These are phyloP conservation scores for Penicillium sp. DNA, from an alignment of 2,329 filamentous ascomycete genomes.

Conservation along the genomic window DNA sequence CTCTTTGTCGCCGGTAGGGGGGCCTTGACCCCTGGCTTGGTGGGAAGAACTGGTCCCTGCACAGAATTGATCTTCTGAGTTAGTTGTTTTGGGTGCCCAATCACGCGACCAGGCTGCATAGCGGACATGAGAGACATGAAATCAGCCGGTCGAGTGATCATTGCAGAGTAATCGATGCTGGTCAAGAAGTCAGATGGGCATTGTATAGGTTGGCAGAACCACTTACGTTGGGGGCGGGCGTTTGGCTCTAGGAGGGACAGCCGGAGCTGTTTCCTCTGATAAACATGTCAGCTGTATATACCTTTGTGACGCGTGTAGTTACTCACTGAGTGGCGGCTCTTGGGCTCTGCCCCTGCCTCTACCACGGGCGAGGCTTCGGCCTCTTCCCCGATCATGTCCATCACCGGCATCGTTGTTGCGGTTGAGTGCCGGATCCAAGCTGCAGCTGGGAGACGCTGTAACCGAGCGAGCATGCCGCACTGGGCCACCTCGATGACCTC, in stretches of 20 bases:
- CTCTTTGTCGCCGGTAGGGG: neutral
- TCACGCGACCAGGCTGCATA: neutral
- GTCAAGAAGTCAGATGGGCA: neutral
- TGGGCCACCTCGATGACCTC: neutral
- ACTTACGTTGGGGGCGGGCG: neutral
- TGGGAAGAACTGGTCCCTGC: neutral
- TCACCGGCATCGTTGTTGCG: neutral
- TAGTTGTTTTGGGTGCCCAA: neutral
- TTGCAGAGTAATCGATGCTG: neutral
- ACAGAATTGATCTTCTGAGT: neutral
- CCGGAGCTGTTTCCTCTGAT: neutral
- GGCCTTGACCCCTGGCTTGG: neutral
- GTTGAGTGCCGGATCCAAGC: constrained; percentile 1
- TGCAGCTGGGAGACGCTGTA: neutral
- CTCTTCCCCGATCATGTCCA: neutral
- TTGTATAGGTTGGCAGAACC: neutral
- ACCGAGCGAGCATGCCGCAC: neutral
- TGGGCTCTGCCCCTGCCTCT: neutral
- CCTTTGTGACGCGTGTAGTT: neutral
- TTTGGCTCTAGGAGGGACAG: neutral
- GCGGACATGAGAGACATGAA: constrained; percentile 1
- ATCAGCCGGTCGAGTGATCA: neutral
- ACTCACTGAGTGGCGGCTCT: neutral
- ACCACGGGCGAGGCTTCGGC: neutral
- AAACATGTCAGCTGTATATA: neutral